These are phyloP conservation scores for Sporothrix phasma DNA, from an alignment of 2,329 filamentous ascomycete genomes.

Conservation along the genomic window DNA sequence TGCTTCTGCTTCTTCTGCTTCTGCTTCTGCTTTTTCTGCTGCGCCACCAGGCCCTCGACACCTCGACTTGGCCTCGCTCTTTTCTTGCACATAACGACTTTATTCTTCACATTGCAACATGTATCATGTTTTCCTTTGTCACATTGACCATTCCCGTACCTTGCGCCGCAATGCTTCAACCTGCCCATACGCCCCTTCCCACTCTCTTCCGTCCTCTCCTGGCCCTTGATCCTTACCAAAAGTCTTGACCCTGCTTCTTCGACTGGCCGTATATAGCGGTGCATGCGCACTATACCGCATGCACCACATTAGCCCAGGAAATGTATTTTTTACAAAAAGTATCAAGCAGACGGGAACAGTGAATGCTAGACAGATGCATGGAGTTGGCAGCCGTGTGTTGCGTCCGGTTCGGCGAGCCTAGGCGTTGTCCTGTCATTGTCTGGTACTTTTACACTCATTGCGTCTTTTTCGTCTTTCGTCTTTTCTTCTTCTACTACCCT, in stretches of 20 bases:
- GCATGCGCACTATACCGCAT: no score
- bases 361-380: no score
- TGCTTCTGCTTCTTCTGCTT: not conserved
- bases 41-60: not conserved
- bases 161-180: no score
- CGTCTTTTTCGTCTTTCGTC: not conserved
- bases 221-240: not conserved
- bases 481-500: not conserved
- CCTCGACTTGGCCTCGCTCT: not conserved
- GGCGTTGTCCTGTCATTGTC: constrained; percentile 5
- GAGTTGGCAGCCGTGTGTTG: no score
- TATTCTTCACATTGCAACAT: not conserved
- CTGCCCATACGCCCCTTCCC: not conserved
- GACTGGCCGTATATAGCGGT: no score
- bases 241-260: no score
- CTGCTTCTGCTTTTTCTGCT: not conserved
- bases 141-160: not conserved
- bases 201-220: not conserved
- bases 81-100: constrained; percentile 8
- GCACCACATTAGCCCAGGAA: no score
- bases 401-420: constrained; percentile 1
- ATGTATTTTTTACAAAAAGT: no score
- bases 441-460: not conserved
- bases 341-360: not conserved
- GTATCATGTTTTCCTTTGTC: constrained; percentile 2